Evolutionary conservation across 129 eudicot species (phyloP).

Genomic region (Helianthus tuberosus): DNA sequence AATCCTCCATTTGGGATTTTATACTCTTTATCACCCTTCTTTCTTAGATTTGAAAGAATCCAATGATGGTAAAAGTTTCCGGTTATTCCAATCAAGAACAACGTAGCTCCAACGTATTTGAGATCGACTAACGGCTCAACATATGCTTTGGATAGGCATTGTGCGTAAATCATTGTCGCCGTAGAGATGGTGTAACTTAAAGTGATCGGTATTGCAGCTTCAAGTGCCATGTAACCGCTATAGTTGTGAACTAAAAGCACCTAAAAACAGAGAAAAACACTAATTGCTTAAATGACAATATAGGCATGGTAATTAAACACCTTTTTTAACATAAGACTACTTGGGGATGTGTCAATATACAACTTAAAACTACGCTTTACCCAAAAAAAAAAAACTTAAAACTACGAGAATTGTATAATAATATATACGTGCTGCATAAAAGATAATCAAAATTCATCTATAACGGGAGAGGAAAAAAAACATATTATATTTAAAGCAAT

Average conservation of each 20-base stretch:
- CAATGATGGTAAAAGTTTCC: slow-evolving; percentile 60
- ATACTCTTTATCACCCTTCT: slow-evolving; percentile 42
- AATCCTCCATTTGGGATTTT: slow-evolving; percentile 69
- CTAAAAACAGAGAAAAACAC: slow-evolving; percentile 16
- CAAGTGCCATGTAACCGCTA: slow-evolving; percentile 46
- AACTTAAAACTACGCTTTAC: too few relatives aligned
- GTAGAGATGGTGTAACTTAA: slow-evolving; percentile 41
- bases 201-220: slow-evolving; percentile 31
- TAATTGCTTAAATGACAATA: too few relatives aligned
- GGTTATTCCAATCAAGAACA: slow-evolving; percentile 48
- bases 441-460: too few relatives aligned
- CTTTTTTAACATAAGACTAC: too few relatives aligned
- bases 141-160: slow-evolving; percentile 28
- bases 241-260: slow-evolving; percentile 55
- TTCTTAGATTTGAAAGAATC: slow-evolving; percentile 57
- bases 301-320: too few relatives aligned
- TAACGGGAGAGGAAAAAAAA: too few relatives aligned
- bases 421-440: too few relatives aligned
- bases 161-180: slow-evolving; percentile 46
- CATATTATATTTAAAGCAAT: too few relatives aligned
- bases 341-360: too few relatives aligned
- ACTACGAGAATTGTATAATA: too few relatives aligned
- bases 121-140: slow-evolving; percentile 45
- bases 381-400: too few relatives aligned
- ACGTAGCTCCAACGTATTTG: slow-evolving; percentile 32